phyloP scores from a whole-genome alignment of 805 yeast genomes.

The Tetrapisispora pingtungensis region DNA sequence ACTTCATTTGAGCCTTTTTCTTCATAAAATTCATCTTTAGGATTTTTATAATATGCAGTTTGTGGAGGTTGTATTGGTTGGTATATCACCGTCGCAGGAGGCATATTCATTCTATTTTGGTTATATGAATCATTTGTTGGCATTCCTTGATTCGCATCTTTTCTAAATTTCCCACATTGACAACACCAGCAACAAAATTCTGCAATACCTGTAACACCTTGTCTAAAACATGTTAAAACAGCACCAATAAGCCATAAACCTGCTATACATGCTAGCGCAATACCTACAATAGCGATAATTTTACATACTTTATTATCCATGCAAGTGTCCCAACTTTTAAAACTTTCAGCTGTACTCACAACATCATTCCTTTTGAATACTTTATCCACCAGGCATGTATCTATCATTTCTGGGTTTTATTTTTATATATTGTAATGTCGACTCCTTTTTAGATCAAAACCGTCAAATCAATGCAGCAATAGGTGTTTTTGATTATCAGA shows the following conservation, averaged over 20 bases:
- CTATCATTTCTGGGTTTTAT: not conserved
- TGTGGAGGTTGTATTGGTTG: constrained; percentile 26
- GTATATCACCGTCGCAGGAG: constrained; percentile 23
- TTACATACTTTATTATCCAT: constrained; percentile 71
- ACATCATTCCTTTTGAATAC: constrained; percentile 13
- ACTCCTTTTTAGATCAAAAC: too few relatives aligned
- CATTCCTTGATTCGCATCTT: constrained; percentile 1
- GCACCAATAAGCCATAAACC: constrained; percentile 48
- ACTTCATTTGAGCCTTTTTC: constrained; percentile 15
- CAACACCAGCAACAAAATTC: constrained; percentile 47
- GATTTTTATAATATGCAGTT: constrained; percentile 11
- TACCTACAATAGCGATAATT: constrained; percentile 65
- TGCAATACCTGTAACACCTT: constrained; percentile 44
- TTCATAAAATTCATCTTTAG: constrained; percentile 12
- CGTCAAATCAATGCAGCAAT: too few relatives aligned
- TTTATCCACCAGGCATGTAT: not conserved
- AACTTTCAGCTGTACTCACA: constrained; percentile 34
- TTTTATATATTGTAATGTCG: too few relatives aligned
- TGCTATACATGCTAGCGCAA: constrained; percentile 46
- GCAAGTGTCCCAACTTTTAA: constrained; percentile 65
- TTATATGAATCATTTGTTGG: constrained; percentile 11
- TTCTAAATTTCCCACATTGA: constrained; percentile 17
- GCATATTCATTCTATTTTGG: not conserved
- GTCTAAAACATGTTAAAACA: constrained; percentile 45
- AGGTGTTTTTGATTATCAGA: too few relatives aligned